phyloP scores from a whole-genome alignment of 768 basidiomycete species.

The Pleurotus tuber-regium region DNA sequence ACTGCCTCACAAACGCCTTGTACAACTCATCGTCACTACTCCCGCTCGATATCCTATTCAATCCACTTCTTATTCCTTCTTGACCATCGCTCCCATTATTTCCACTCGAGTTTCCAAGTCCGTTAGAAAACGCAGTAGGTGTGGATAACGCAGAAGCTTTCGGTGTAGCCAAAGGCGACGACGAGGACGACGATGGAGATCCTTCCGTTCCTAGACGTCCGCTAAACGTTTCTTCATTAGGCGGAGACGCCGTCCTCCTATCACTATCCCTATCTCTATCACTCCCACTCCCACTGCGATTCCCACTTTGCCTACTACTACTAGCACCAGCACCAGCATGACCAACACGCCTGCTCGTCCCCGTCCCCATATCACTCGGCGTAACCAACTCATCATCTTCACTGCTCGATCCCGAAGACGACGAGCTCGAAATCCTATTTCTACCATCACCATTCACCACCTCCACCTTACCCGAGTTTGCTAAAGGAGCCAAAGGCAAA shows the following conservation, averaged over 20 bases:
- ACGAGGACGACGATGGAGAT: not conserved
- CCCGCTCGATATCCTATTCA: slow-evolving; percentile 3
- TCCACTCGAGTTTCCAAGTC: too few relatives aligned
- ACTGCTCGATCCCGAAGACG: not conserved
- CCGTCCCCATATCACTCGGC: slow-evolving; percentile 1
- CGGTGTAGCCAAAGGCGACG: not conserved
- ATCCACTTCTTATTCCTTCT: not conserved
- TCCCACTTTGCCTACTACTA: too few relatives aligned
- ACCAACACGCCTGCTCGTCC: not conserved
- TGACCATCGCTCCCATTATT: not conserved
- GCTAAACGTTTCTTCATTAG: not conserved
- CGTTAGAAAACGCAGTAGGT: not conserved
- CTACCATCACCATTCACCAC: slow-evolving; percentile 10
- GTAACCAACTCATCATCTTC: slow-evolving; percentile 6
- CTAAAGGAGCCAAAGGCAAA: slow-evolving; percentile 1
- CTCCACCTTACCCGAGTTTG: slow-evolving; percentile 1
- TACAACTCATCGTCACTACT: slow-evolving; percentile 35
- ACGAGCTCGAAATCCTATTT: not conserved
- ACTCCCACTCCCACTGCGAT: not conserved
- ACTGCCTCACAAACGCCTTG: slow-evolving; percentile 60
- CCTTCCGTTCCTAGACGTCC: too few relatives aligned
- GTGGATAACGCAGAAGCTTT: not conserved
- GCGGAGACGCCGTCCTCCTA: not conserved
- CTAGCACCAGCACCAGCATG: too few relatives aligned
- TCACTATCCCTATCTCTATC: too few relatives aligned